phyloP scores from a whole-genome alignment of 192 early-diverging fungal species.

The Jimgerdemannia lactiflua region DNA sequence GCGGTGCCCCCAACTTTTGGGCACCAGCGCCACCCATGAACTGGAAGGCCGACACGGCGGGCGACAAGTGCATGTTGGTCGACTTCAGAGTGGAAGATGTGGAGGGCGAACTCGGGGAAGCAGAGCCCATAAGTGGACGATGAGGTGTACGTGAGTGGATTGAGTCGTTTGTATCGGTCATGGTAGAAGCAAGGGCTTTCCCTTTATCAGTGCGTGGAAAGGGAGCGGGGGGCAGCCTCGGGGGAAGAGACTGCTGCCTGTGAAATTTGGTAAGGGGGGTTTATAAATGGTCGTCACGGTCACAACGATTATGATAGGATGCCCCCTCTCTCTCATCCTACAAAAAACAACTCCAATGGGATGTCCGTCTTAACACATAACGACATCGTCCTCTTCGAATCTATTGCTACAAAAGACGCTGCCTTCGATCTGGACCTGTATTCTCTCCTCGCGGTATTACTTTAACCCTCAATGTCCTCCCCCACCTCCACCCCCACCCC shows the following conservation, averaged over 20 bases:
- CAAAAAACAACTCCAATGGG: too few species aligned
- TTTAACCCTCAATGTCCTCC: background rate
- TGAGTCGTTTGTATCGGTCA: background rate
- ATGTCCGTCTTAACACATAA: background rate
- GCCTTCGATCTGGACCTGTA: background rate
- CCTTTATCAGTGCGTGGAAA: too few species aligned
- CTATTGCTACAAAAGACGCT: background rate
- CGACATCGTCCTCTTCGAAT: background rate
- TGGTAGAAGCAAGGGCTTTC: background rate
- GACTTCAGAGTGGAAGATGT: background rate
- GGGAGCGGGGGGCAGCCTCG: too few species aligned
- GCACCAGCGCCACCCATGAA: background rate
- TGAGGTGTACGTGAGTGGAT: background rate
- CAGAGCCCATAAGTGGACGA: conserved; percentile 4
- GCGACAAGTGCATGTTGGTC: conserved; percentile 8
- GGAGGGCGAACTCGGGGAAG: background rate
- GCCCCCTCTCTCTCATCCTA: too few species aligned
- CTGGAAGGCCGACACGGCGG: conserved; percentile 24
- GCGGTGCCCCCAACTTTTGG: background rate
- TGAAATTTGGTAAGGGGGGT: too few species aligned
- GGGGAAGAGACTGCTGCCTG: too few species aligned
- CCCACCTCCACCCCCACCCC: too few species aligned
- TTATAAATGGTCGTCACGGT: too few species aligned
- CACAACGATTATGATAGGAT: too few species aligned
- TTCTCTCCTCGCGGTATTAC: background rate